A percentile compares a stretch with the other conserved stretches of the same genome.
Evolutionary conservation across 495 filamentous ascomycete genomes (phyloP).

Genomic region (Bathelium albidoporum): DNA sequence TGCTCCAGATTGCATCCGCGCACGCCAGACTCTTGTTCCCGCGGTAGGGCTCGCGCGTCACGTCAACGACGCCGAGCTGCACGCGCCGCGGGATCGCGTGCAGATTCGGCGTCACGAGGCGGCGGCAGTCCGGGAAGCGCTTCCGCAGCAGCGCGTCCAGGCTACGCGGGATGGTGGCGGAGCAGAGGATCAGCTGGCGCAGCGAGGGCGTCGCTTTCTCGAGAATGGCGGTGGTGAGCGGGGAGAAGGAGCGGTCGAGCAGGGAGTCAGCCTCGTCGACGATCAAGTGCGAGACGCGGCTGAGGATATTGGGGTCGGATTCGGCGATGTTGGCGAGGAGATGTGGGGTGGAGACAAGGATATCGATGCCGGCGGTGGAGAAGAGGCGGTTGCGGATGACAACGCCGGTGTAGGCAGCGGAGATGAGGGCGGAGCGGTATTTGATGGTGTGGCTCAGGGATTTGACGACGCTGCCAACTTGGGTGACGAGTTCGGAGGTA

Average conservation of each 20-base stretch:
- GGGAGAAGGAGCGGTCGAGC: conserved; percentile 81
- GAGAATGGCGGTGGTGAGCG: conserved; percentile 69
- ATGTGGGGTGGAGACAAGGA: conserved; percentile 80
- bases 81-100: conserved; percentile 93
- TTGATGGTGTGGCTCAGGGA: conserved; percentile 70
- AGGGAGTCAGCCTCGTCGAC: conserved; percentile 94
- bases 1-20: conserved; percentile 86
- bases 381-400: conserved; percentile 85
- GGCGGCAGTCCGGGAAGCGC: conserved; percentile 68
- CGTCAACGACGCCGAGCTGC: conserved; percentile 86
- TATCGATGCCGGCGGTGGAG: conserved; percentile 68
- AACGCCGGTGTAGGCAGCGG: conserved; percentile 58
- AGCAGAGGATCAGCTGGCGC: conserved; percentile 86
- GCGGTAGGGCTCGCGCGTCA: conserved; percentile 76
- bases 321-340: conserved; percentile 76
- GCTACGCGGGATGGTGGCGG: conserved; percentile 84
- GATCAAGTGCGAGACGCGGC: conserved; percentile 74
- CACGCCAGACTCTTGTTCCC: conserved; percentile 87
- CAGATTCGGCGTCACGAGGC: conserved; percentile 86
- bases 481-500: conserved; percentile 83
- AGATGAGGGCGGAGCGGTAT: conserved; percentile 68
- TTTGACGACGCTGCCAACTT: conserved; percentile 73
- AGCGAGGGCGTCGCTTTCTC: conserved; percentile 66
- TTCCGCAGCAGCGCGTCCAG: conserved; percentile 73
- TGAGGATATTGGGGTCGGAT: conserved; percentile 77